Evolutionary conservation across 106 monocot species (phyloP).

Genomic region (Narthecium ossifragum): DNA sequence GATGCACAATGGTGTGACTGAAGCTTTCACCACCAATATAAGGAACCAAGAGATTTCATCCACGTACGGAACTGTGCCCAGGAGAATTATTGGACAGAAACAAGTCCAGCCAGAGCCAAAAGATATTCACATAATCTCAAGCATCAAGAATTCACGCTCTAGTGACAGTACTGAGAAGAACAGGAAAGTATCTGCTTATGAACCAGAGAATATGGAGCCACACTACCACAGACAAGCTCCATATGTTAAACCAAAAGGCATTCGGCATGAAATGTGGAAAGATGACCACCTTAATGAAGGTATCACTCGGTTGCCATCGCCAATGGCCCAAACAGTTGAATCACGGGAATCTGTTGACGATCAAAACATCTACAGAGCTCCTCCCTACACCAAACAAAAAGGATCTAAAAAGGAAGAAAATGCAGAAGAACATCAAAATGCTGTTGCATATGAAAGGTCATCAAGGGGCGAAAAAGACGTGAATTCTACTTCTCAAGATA

Average conservation of each 20-base stretch:
- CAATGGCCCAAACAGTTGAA: slow-evolving; percentile 8
- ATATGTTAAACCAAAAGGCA: slow-evolving; percentile 9
- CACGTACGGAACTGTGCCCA: slow-evolving; percentile 4
- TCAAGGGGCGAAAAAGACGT: background rate
- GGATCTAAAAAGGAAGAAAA: background rate
- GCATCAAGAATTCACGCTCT: background rate
- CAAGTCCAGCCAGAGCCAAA: slow-evolving; percentile 23
- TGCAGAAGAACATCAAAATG: background rate
- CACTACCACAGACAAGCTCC: background rate
- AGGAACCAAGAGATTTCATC: background rate
- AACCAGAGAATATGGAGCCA: slow-evolving; percentile 17
- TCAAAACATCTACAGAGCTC: slow-evolving; percentile 25
- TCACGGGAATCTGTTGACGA: slow-evolving; percentile 9
- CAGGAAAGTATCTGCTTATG: slow-evolving; percentile 12
- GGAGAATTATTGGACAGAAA: slow-evolving; percentile 1
- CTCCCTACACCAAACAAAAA: slow-evolving; percentile 20
- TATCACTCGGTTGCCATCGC: background rate
- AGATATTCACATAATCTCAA: slow-evolving; percentile 41
- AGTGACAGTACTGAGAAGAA: slow-evolving; percentile 14
- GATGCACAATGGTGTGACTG: background rate
- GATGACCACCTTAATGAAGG: slow-evolving; percentile 3
- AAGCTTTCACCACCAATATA: background rate
- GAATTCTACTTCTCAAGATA: slow-evolving; percentile 8
- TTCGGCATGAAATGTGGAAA: slow-evolving; percentile 9
- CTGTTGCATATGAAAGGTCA: background rate